Evolutionary conservation across 371 early-diverging fungal species (phyloP).

Genomic region (Mucor saturninus): DNA sequence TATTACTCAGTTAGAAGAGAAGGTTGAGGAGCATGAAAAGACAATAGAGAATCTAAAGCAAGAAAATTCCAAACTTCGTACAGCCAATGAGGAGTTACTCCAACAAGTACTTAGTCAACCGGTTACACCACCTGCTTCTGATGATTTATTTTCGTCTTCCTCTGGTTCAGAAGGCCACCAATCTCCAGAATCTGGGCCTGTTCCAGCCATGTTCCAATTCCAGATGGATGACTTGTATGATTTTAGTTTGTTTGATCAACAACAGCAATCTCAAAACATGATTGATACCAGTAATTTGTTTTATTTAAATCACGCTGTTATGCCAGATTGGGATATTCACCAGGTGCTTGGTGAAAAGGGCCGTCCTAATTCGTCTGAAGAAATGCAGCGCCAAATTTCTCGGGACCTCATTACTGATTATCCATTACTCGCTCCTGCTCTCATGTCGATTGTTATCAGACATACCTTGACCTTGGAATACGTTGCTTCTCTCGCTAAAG

Average conservation of each 20-base stretch:
- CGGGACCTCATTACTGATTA: constrained; percentile 21
- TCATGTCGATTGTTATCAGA: constrained; percentile 37
- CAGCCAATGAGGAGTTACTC: constrained; percentile 24
- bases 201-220: constrained; percentile 15
- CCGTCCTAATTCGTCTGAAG: not conserved
- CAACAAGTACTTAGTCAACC: constrained; percentile 51
- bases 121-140: constrained; percentile 44
- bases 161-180: constrained; percentile 23
- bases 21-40: constrained; percentile 35
- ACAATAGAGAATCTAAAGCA: constrained; percentile 17
- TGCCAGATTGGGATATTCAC: constrained; percentile 31
- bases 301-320: constrained; percentile 27
- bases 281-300: constrained; percentile 15
- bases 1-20: constrained; percentile 68
- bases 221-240: constrained; percentile 25
- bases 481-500: constrained; percentile 21
- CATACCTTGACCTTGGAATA: constrained; percentile 33
- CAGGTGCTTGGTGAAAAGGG: constrained; percentile 17
- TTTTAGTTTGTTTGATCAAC: constrained; percentile 24
- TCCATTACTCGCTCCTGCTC: constrained; percentile 35
- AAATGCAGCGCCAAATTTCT: constrained; percentile 1
- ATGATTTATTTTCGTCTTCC: constrained; percentile 6
- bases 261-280: constrained; percentile 11
- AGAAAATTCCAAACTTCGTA: constrained; percentile 24
- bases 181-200: constrained; percentile 18